Conservation (phyloP, 805 yeast genomes). For the Myxozyma lipomycoides region DNA sequence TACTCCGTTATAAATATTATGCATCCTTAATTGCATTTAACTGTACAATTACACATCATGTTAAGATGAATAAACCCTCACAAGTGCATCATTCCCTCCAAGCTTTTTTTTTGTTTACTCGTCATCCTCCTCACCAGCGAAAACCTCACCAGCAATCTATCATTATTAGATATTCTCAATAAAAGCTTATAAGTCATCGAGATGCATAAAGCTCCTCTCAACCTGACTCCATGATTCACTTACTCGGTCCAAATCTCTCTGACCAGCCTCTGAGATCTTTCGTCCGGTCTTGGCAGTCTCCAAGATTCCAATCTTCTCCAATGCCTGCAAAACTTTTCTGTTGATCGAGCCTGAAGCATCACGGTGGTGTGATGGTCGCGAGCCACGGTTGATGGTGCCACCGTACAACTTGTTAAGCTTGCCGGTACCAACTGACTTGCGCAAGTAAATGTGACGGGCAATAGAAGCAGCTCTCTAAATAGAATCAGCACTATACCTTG, state of each 20-base stretch:
- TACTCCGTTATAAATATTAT: too few species aligned
- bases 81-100: too few species aligned
- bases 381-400: slow-evolving; percentile 98
- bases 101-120: slow-evolving; percentile 17
- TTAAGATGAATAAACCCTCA: too few species aligned
- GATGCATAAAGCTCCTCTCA: too few species aligned
- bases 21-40: too few species aligned
- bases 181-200: neutral
- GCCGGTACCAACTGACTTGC: slow-evolving; percentile 99
- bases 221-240: too few species aligned
- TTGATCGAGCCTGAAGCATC: slow-evolving; percentile 99
- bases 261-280: slow-evolving; percentile 98
- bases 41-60: too few species aligned
- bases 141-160: slow-evolving; percentile 28
- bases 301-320: slow-evolving; percentile 95
- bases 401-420: slow-evolving; percentile 98
- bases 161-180: too few species aligned
- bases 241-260: slow-evolving; percentile 99
- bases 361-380: slow-evolving; percentile 96
- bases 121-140: slow-evolving; percentile 28
- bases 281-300: slow-evolving; percentile 99
- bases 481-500: neutral
- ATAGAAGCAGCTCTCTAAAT: slow-evolving; percentile 95
- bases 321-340: slow-evolving; percentile 97
- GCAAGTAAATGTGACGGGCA: slow-evolving; percentile 99